Percentiles rank a stretch among this genome's conserved stretches.
These are phyloP conservation scores for Salicornia ramosissima DNA, from an alignment of 148 eudicot genomes.

Conservation along the genomic window DNA sequence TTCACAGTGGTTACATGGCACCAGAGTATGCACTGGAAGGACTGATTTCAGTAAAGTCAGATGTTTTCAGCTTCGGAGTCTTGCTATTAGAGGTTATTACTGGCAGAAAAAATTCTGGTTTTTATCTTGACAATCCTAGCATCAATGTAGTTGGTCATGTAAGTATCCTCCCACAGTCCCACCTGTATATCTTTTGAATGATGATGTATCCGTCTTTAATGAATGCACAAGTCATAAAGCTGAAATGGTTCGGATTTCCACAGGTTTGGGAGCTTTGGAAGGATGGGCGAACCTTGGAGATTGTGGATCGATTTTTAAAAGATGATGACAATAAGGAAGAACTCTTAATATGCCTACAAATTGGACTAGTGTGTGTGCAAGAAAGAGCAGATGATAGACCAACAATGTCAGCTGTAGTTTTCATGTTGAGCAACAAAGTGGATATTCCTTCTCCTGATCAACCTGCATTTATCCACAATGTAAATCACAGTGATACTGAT, in stretches of 20 bases:
- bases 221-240: too few relatives aligned
- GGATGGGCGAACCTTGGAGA: conserved; percentile 27
- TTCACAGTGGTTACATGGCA: conserved; percentile 55
- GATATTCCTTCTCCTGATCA: conserved; percentile 38
- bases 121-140: conserved; percentile 33
- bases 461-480: conserved; percentile 44
- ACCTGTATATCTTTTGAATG: too few relatives aligned
- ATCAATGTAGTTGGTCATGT: conserved; percentile 55
- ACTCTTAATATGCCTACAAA: conserved; percentile 34
- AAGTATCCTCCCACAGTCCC: conserved; percentile 26
- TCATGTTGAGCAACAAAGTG: conserved; percentile 43
- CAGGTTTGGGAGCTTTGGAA: conserved; percentile 55
- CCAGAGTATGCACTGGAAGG: conserved; percentile 62
- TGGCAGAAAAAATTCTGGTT: conserved; percentile 46
- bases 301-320: conserved; percentile 28
- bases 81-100: conserved; percentile 43
- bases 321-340: conserved; percentile 20
- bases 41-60: conserved; percentile 43
- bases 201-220: too few relatives aligned
- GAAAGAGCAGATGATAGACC: conserved; percentile 46
- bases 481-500: conserved; percentile 9
- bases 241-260: neutral
- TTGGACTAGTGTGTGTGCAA: conserved; percentile 51
- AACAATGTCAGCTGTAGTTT: conserved; percentile 41
- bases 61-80: conserved; percentile 59